Conservation (phyloP, 169 alveolate genomes). For the Plasmodium yoelii region DNA sequence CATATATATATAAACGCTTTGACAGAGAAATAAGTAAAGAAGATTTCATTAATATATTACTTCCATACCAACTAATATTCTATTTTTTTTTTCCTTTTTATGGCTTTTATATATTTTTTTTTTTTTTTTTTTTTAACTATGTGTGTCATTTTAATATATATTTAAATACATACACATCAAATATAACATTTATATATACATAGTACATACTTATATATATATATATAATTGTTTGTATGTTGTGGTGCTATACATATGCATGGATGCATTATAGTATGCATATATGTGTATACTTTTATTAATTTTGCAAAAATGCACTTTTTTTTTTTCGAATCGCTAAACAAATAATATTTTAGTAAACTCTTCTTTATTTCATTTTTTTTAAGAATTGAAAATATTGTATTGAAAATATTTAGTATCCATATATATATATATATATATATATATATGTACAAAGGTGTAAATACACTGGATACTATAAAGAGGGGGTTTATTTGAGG, state of each 20-base stretch:
- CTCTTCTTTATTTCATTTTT: too few relatives aligned
- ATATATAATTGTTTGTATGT: neutral
- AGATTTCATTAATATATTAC: too few relatives aligned
- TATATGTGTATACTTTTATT: constrained; percentile 6
- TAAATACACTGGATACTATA: too few relatives aligned
- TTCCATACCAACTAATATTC: neutral
- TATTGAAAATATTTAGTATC: too few relatives aligned
- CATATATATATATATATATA: too few relatives aligned
- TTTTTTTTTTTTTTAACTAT: neutral
- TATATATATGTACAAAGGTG: too few relatives aligned
- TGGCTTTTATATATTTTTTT: neutral
- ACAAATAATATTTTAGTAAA: neutral
- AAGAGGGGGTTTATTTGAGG: too few relatives aligned
- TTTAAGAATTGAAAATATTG: too few relatives aligned
- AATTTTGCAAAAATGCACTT: constrained; percentile 21
- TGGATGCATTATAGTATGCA: constrained; percentile 1
- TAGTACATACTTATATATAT: neutral
- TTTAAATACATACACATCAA: neutral
- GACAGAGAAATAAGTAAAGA: too few relatives aligned
- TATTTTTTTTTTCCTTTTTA: neutral
- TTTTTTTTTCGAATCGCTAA: constrained; percentile 16
- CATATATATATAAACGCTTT: too few relatives aligned
- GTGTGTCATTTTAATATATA: too few relatives aligned
- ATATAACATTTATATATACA: too few relatives aligned
- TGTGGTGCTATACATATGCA: neutral